Evolutionary conservation across 805 yeast species (phyloP).

Genomic region (Lipomyces yamadae): DNA sequence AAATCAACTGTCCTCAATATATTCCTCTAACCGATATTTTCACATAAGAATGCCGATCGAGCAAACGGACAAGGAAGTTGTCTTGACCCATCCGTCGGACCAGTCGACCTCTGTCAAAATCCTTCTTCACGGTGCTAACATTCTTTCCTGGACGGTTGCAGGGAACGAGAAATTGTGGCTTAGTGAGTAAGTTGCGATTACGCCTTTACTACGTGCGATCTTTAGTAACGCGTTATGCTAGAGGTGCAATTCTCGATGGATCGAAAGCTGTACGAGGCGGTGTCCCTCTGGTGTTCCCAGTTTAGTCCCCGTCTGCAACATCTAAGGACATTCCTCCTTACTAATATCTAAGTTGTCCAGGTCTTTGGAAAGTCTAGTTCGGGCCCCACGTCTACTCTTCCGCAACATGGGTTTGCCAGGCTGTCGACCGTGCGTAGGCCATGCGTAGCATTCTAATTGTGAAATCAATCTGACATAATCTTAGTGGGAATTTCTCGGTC

Average conservation of each 20-base stretch:
- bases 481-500: conserved; percentile 91
- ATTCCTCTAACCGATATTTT: background rate
- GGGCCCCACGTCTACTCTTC: conserved; percentile 67
- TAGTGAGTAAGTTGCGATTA: conserved; percentile 39
- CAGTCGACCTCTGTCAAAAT: conserved; percentile 64
- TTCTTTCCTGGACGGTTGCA: conserved; percentile 75
- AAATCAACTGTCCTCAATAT: background rate
- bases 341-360: conserved; percentile 12
- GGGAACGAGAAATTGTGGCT: conserved; percentile 84
- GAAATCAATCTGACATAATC: background rate
- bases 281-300: conserved; percentile 94
- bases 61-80: conserved; percentile 66
- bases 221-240: conserved; percentile 47
- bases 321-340: background rate
- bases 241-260: conserved; percentile 86
- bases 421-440: conserved; percentile 53
- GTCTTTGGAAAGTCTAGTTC: conserved; percentile 66
- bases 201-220: background rate
- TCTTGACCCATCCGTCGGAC: conserved; percentile 60
- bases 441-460: background rate
- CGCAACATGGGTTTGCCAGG: conserved; percentile 97
- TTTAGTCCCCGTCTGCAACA: conserved; percentile 15
- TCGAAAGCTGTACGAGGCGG: conserved; percentile 96
- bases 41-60: conserved; percentile 62
- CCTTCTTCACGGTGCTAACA: conserved; percentile 86